phyloP scores from a whole-genome alignment of 2,329 filamentous ascomycete species.

The Clonostachys rosea region DNA sequence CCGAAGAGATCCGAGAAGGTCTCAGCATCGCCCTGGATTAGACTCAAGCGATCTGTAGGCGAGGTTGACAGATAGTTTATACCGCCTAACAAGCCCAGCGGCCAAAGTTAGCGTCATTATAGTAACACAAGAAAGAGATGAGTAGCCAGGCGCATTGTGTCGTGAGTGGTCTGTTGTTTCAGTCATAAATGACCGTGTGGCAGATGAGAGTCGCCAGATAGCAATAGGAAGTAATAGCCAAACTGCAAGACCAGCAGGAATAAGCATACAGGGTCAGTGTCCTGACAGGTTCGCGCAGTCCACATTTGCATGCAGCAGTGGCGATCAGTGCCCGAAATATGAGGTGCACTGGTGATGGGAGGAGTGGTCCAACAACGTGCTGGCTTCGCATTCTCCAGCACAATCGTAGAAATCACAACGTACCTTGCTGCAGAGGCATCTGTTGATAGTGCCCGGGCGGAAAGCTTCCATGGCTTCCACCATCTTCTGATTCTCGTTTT shows the following conservation, averaged over 20 bases:
- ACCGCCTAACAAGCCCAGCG: constrained; percentile 13
- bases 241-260: too few relatives aligned
- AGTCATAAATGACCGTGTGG: too few relatives aligned
- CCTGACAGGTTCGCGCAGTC: neutral
- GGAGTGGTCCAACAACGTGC: neutral
- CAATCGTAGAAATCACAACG: neutral
- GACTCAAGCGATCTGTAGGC: constrained; percentile 35
- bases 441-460: neutral
- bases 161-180: too few relatives aligned
- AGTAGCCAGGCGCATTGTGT: neutral
- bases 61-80: constrained; percentile 51
- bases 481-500: constrained; percentile 42
- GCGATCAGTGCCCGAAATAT: neutral
- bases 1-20: constrained; percentile 69
- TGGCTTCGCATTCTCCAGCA: neutral
- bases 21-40: constrained; percentile 55
- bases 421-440: neutral
- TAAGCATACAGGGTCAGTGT: neutral
- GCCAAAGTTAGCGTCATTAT: neutral
- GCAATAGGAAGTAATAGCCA: too few relatives aligned
- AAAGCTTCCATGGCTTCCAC: constrained; percentile 21
- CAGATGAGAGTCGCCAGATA: too few relatives aligned
- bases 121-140: neutral
- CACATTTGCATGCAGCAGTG: neutral
- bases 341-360: neutral